A percentile compares a stretch with the other conserved stretches of the same genome.
phyloP scores from a whole-genome alignment of 2,329 filamentous ascomycete genomes.

The Tolypocladium ovalisporum region DNA sequence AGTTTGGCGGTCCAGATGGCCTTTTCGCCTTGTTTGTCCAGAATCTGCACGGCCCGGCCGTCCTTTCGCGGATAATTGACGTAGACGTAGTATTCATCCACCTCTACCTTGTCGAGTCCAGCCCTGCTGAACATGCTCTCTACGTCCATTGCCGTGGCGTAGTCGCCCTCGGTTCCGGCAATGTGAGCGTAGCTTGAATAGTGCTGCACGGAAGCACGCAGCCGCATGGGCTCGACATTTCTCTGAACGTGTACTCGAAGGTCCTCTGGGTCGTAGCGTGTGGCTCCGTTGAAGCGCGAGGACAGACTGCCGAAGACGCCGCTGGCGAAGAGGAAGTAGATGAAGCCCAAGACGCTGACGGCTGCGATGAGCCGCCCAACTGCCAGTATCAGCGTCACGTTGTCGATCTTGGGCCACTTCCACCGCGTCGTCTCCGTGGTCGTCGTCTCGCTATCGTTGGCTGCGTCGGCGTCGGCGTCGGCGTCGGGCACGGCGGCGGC shows the following conservation, averaged over 20 bases:
- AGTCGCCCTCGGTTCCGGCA: constrained; percentile 89
- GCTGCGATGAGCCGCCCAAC: constrained; percentile 65
- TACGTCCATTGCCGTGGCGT: constrained; percentile 74
- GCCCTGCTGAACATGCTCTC: constrained; percentile 63
- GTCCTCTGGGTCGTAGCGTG: constrained; percentile 70
- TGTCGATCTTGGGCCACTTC: constrained; percentile 27
- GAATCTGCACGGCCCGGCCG: constrained; percentile 71
- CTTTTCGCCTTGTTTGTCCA: constrained; percentile 52
- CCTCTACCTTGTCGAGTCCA: constrained; percentile 61
- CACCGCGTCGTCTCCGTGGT: constrained; percentile 13
- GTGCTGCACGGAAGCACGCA: constrained; percentile 64
- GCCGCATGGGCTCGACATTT: constrained; percentile 57
- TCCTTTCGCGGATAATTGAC: constrained; percentile 77
- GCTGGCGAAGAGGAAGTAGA: constrained; percentile 79
- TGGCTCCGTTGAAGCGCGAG: constrained; percentile 51
- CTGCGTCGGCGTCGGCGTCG: constrained; percentile 5
- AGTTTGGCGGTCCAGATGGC: constrained; percentile 68
- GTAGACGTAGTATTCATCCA: constrained; percentile 80
- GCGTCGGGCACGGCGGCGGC: constrained; percentile 10
- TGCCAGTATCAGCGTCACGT: constrained; percentile 43
- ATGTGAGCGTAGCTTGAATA: constrained; percentile 81
- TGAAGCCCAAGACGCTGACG: constrained; percentile 60
- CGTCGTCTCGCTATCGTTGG: constrained; percentile 9
- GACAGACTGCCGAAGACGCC: constrained; percentile 65
- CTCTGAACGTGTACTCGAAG: constrained; percentile 66